Evolutionary conservation across 805 yeast species (phyloP).

Genomic region (Barnettozyma salicaria): DNA sequence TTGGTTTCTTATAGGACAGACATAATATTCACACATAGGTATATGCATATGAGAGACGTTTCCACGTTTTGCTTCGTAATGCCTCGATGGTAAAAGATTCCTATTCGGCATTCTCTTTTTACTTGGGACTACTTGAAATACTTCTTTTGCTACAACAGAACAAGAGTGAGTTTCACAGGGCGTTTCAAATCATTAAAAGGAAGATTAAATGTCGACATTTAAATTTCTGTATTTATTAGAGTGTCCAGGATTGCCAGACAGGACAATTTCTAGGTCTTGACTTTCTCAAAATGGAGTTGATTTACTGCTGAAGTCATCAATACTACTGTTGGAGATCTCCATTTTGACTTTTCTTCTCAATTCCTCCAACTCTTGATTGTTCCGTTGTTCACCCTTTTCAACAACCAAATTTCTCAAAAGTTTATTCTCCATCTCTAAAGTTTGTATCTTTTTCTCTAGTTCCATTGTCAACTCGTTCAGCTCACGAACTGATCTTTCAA

Average conservation of each 20-base stretch:
- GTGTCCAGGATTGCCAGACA: background rate
- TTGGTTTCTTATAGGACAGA: too few species aligned
- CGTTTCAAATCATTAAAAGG: constrained; percentile 1
- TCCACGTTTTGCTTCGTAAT: too few species aligned
- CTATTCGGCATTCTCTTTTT: too few species aligned
- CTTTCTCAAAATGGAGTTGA: too few species aligned
- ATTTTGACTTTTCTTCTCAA: constrained; percentile 41
- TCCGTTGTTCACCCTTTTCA: constrained; percentile 60
- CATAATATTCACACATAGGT: too few species aligned
- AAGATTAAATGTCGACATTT: background rate
- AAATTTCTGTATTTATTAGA: too few species aligned
- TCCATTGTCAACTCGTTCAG: constrained; percentile 59
- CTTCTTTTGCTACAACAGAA: too few species aligned
- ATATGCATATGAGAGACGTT: too few species aligned
- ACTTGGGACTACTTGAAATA: too few species aligned
- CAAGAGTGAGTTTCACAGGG: background rate
- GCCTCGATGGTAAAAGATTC: too few species aligned
- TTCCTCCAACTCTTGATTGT: constrained; percentile 46
- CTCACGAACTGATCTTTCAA: constrained; percentile 72
- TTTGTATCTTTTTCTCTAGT: constrained; percentile 70
- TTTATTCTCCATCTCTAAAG: constrained; percentile 89
- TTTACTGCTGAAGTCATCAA: background rate
- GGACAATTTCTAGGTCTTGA: too few species aligned
- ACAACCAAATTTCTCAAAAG: constrained; percentile 77
- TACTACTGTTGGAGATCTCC: background rate